phyloP scores from a whole-genome alignment of 148 eudicot genomes.

The Diospyros lotus region DNA sequence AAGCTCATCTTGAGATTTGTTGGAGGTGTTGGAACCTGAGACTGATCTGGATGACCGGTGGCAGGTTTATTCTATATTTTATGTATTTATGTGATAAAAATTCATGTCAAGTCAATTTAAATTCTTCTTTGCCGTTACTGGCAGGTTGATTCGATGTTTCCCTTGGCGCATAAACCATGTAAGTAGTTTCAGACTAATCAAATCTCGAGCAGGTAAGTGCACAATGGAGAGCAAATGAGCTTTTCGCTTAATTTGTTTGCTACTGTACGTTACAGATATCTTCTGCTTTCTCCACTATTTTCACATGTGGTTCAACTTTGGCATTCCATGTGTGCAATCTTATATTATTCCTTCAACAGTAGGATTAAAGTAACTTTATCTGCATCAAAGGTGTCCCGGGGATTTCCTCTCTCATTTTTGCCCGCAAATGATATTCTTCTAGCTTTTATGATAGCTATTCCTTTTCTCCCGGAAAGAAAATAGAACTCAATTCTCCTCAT shows the following conservation, averaged over 20 bases:
- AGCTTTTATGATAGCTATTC: too few relatives aligned
- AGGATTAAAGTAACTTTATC: background rate
- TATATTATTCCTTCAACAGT: too few relatives aligned
- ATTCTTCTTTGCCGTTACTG: constrained; percentile 1
- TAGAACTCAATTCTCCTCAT: too few relatives aligned
- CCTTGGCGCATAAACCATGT: background rate
- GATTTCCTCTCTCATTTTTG: too few relatives aligned
- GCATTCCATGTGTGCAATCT: too few relatives aligned
- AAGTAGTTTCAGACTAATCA: background rate
- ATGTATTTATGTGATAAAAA: background rate
- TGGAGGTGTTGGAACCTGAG: background rate
- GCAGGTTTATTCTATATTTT: constrained; percentile 7
- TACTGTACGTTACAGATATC: background rate
- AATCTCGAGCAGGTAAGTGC: background rate
- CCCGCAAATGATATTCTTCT: too few relatives aligned
- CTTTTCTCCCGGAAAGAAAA: too few relatives aligned
- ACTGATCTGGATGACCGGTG: background rate
- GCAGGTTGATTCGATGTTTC: constrained; percentile 3
- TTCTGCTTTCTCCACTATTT: background rate
- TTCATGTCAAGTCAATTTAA: background rate
- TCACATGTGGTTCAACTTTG: background rate
- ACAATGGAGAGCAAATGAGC: background rate
- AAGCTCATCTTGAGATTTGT: background rate
- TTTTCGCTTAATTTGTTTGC: background rate
- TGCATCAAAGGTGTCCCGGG: background rate